phyloP scores from a whole-genome alignment of 495 filamentous ascomycete genomes.

The Penicillium soppii region DNA sequence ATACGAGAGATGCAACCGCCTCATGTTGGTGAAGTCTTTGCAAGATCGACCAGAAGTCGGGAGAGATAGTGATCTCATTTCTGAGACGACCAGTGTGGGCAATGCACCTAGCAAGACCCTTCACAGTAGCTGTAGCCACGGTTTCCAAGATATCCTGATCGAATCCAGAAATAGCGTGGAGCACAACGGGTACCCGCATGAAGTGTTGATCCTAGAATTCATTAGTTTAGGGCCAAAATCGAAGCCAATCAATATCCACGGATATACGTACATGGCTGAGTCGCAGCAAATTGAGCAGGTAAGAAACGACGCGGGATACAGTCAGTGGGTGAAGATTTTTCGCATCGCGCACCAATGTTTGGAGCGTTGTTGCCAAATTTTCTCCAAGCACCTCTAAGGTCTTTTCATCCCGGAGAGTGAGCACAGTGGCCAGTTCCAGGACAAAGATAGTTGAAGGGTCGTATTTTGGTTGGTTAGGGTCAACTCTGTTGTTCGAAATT shows the following conservation, averaged over 20 bases:
- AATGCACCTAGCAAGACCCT: slow-evolving; percentile 78
- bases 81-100: slow-evolving; percentile 71
- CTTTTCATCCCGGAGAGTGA: slow-evolving; percentile 73
- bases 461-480: slow-evolving; percentile 62
- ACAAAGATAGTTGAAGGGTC: slow-evolving; percentile 85
- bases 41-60: slow-evolving; percentile 95
- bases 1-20: slow-evolving; percentile 73
- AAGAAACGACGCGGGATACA: slow-evolving; percentile 80
- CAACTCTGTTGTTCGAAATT: slow-evolving; percentile 46
- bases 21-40: slow-evolving; percentile 65
- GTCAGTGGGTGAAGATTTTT: slow-evolving; percentile 74
- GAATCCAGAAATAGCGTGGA: slow-evolving; percentile 89
- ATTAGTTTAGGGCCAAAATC: slow-evolving; percentile 25
- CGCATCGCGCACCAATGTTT: slow-evolving; percentile 77
- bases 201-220: slow-evolving; percentile 76
- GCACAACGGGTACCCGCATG: slow-evolving; percentile 84
- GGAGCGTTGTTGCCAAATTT: slow-evolving; percentile 73
- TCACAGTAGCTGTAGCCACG: slow-evolving; percentile 69
- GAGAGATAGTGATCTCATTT: slow-evolving; percentile 91
- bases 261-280: slow-evolving; percentile 75
- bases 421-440: slow-evolving; percentile 81
- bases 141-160: slow-evolving; percentile 73
- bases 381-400: slow-evolving; percentile 74
- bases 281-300: slow-evolving; percentile 78
- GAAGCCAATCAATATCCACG: background rate